These are phyloP conservation scores for Cercospora berteroae DNA, from an alignment of 2,329 filamentous ascomycete species.

Conservation along the genomic window DNA sequence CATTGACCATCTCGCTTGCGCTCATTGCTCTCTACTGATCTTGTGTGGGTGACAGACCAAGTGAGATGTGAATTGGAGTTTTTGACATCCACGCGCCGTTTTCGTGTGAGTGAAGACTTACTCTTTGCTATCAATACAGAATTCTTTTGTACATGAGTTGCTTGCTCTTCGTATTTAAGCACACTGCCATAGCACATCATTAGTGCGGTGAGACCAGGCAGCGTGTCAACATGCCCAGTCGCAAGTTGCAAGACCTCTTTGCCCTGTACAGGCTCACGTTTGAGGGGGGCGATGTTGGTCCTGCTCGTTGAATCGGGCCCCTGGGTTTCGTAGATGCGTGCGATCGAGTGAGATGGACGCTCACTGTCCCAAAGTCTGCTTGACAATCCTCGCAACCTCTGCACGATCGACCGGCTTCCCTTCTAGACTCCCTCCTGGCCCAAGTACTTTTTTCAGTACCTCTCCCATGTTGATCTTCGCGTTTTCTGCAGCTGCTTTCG, in stretches of 20 bases:
- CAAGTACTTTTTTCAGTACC: slow-evolving; percentile 61
- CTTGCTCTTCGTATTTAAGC: not conserved
- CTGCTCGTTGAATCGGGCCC: not conserved
- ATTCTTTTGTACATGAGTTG: not conserved
- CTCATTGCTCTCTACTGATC: not conserved
- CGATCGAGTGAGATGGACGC: not conserved
- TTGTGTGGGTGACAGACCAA: not conserved
- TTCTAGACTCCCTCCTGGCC: slow-evolving; percentile 53
- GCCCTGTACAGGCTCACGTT: not conserved
- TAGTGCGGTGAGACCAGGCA: not conserved
- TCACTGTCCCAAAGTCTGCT: slow-evolving; percentile 38
- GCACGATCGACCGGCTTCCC: slow-evolving; percentile 65
- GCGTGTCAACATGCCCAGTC: not conserved
- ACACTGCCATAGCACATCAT: not conserved
- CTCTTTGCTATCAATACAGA: not conserved
- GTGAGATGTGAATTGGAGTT: not conserved
- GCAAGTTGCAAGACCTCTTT: not conserved
- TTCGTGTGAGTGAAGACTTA: not conserved
- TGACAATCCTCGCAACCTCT: slow-evolving; percentile 61
- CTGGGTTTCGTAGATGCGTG: not conserved
- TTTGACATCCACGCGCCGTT: not conserved
- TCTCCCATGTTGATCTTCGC: slow-evolving; percentile 56
- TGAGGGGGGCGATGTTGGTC: not conserved
- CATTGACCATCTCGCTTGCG: not conserved
- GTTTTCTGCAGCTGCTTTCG: slow-evolving; percentile 48